Base-by-base conservation (phyloP, 2,329 filamentous ascomycete genomes). In the Endothia cerciana region DNA sequence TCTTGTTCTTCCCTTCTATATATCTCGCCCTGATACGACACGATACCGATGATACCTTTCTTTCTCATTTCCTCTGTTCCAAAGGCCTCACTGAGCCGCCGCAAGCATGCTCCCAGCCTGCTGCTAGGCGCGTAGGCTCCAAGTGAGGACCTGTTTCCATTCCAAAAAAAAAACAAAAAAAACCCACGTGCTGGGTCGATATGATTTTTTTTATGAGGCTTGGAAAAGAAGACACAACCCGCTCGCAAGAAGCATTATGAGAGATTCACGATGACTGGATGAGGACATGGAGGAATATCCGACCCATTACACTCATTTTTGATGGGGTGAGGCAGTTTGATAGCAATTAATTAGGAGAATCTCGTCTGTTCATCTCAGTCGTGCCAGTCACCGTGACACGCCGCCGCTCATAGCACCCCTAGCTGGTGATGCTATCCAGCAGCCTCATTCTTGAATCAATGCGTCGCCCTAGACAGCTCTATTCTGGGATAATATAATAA, bases 21-120 rank as follows among this genome's bases (percentile, higher is more conserved):
- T 64, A 61, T 64, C 58, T 62, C 64, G 56, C 60, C 10, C 43
- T 66, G 65, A 62, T 53, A 66, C 59, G 67, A 67, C 51, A 49
- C 43, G 61, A 66, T 68, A 68, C 64, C 67, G 65, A 69, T 69
- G 67, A 69, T 69, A 69, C 67, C 67, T 69, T 65, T 65, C 33
- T 49, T 60, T 60, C 49, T 15, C 4, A 22, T 65, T 45, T 47
- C 43, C n/a, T 61, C 45, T 28, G 19, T 49, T 38, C 36, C 51
- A 15, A 19, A 22, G 13, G 4, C 33, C 25, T 4, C 22, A 41
- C 43, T 49, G 47, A 45, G 59, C 43, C 45, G 63, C 59, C 33
- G 15, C n/a, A 15, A 17, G 59, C 59, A 65, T 58, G 63, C 65
- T 57, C 41, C 51, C 55, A 17, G 57, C 33, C 22, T 57, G 65